These are phyloP conservation scores for Crataegus laevigata DNA, from an alignment of 306 rosid genomes.

Conservation along the genomic window DNA sequence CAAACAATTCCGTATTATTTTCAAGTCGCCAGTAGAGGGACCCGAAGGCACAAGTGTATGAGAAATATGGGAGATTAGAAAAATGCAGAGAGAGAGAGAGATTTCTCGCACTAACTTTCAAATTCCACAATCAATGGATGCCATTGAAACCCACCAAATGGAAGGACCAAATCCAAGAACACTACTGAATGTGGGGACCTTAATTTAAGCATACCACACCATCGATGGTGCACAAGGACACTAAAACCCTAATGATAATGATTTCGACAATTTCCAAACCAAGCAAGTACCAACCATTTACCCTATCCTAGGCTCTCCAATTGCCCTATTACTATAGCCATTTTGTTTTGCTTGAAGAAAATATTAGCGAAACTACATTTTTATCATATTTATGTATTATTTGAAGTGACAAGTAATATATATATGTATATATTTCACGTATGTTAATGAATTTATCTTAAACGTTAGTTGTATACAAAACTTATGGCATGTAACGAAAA, in stretches of 20 bases:
- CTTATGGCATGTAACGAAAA: no score
- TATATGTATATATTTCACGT: no score
- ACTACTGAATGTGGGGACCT: constrained; percentile 10
- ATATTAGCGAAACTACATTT: no score
- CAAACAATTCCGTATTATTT: neutral
- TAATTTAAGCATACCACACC: constrained; percentile 30
- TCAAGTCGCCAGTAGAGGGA: neutral
- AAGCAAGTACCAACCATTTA: constrained; percentile 3
- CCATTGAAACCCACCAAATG: constrained; percentile 29
- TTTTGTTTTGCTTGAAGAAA: neutral
- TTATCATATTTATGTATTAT: no score
- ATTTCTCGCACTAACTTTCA: neutral
- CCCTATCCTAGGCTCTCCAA: neutral
- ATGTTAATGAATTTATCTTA: no score
- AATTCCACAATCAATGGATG: constrained; percentile 6
- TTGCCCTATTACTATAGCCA: neutral
- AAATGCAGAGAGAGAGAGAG: neutral
- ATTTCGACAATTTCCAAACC: constrained; percentile 7
- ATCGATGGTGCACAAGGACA: constrained; percentile 17
- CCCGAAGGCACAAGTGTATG: neutral
- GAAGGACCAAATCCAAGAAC: constrained; percentile 27
- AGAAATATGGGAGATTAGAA: neutral
- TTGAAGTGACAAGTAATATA: no score
- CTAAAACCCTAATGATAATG: constrained; percentile 2
- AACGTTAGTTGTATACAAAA: no score